Evolutionary conservation across 768 basidiomycete species (phyloP), one percentile per base, ranked within the genome.

Genomic region (Lyophyllum shimeji): DNA sequence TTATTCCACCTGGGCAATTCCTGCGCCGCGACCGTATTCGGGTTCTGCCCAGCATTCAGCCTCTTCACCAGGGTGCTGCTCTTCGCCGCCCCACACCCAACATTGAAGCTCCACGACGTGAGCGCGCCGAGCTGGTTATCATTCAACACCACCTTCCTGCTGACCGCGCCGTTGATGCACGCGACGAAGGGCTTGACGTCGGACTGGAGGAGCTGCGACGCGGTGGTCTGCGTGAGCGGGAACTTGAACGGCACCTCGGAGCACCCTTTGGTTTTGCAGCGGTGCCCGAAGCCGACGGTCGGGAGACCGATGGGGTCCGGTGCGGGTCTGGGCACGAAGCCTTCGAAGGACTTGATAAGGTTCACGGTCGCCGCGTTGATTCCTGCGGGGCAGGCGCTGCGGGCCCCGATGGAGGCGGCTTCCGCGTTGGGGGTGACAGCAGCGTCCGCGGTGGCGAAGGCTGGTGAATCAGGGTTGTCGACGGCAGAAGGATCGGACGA

Each of bases 71-170:
- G 49, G 7, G 67, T 70, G 49, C 67, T 69, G 31, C 51, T 50
- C 53, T 65, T 52, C 9, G 67, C 58, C 52, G 64, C 62, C 11
- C 54, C 63, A 46, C 69, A 70, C 21, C 69, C 67, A 13, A 68
- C 46, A 55, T 70, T 70, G 53, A 70, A 70, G 50, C 66, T 55
- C 56, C 63, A 68, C 11, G 65, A 55, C 34, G 62, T 61, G 27
- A 70, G 52, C 4, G 69, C 69, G 44, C 69, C 69, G 53, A 70
- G 53, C 45, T 70, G 69, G 58, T 70, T 70, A 52, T 68, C 69
- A 21, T 64, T 70, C 33, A 70, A 57, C 25, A 55, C 60, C 17
- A 70, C 67, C 11, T 52, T 55, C 39, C 54, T 58, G 58, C 53
- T 64, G 8, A 70, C 66, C 1, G 65, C 66, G 43, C 48, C 62